Conservation (phyloP, 139 green algal species). For the Pedinophyceae sp. region DNA sequence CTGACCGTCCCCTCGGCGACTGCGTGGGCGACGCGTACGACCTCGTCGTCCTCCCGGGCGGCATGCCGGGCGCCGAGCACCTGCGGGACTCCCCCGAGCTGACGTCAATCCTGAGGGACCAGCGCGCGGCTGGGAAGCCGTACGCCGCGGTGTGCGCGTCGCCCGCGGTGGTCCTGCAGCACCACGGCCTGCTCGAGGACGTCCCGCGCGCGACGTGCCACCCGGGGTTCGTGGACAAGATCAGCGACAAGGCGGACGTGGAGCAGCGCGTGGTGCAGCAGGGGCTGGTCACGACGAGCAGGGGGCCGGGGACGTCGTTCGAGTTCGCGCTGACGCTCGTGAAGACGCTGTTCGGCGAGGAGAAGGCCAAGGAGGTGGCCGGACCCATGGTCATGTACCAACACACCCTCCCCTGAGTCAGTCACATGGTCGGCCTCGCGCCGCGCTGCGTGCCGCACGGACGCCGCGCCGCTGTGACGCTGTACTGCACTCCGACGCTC, state of each 20-base stretch:
- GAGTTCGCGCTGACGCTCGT: conserved; percentile 89
- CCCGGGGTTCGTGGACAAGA: conserved; percentile 63
- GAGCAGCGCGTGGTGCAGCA: conserved; percentile 72
- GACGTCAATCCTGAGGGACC: conserved; percentile 31
- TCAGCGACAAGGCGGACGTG: conserved; percentile 47
- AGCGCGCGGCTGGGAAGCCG: conserved; percentile 25
- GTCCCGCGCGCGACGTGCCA: conserved; percentile 64
- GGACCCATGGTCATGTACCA: conserved; percentile 77
- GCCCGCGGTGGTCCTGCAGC: conserved; percentile 73
- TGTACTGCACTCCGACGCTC: no score
- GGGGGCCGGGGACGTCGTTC: conserved; percentile 78
- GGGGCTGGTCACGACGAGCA: conserved; percentile 60
- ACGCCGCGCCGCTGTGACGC: no score
- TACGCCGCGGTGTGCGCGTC: conserved; percentile 87
- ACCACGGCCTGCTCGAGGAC: conserved; percentile 57
- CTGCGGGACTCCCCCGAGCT: conserved; percentile 54
- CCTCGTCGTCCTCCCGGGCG: conserved; percentile 73
- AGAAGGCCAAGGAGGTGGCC: conserved; percentile 70
- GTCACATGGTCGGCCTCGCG: no score
- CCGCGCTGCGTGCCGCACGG: no score
- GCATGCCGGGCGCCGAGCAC: conserved; percentile 82
- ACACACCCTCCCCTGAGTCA: no score
- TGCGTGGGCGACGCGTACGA: conserved; percentile 38
- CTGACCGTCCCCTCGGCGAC: conserved; percentile 49
- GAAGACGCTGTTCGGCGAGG: conserved; percentile 63